Base-by-base conservation (phyloP, 345 rosid genomes). In the Nasturtium officinale region DNA sequence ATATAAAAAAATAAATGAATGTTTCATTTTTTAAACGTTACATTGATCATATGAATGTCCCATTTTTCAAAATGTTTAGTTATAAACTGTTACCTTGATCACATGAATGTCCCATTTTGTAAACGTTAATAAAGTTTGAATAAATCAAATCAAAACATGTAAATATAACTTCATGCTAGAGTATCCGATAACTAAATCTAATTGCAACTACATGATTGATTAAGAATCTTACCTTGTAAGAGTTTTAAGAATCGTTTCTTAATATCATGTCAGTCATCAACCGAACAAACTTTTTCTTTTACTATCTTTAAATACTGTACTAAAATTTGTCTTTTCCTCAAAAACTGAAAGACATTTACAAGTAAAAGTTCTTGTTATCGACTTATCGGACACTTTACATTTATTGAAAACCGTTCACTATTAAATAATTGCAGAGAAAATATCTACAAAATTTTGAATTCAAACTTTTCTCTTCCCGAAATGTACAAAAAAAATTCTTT, bases 381-480 rank as follows among this genome's bases (percentile, higher is more conserved):
- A 23, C 25, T 23, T 1, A 65, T 73, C 58, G 59, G 47, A 65
- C 72, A 57, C 16, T 11, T 61, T 47, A 13, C 67, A 66, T 66
- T 66, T 65, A 74, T 58, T 74, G 45, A 47, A 65, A 57, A 43
- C 57, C 53, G 45, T 45, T 45, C 48, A 4, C 9, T 28, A 32
- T 46, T 65, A 45, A 65, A 54, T 46, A 56, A 47, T 18, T 40
- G 42, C 45, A n/a, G 16, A 56, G 18, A 29, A 71, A 65, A 73
- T 74, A 74, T 74, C 77, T 61, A n/a, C n/a, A 12, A 42, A 1
- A 56, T 17, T 65, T 74, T 47, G 18, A 73, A 65, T 65, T 74
- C 57, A 65, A 73, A 73, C 58, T 64, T 64, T 64, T 43, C 28
- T 17, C 7, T 46, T 45, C 57, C 77, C 71, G 1, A 64, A 72